Conservation (phyloP, 352 stramenopile species). For the Globisporangium lucens region DNA sequence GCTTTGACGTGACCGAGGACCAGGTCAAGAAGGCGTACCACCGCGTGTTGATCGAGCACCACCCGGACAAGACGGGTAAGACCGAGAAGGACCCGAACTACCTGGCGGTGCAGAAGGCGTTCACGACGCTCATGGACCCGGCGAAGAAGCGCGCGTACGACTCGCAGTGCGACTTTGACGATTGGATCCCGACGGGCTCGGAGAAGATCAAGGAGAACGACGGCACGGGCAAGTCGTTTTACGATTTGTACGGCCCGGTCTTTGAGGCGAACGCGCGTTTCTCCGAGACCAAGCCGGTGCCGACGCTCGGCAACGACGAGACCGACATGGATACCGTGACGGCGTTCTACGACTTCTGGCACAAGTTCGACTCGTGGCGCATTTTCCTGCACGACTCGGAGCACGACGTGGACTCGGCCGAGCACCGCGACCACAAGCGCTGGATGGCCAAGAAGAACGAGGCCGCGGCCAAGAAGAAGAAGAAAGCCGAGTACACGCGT, state of each 20-base stretch:
- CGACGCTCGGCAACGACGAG: slow-evolving; percentile 58
- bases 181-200: slow-evolving; percentile 68
- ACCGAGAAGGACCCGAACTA: slow-evolving; percentile 90
- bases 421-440: slow-evolving; percentile 85
- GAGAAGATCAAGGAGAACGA: slow-evolving; percentile 82
- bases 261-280: slow-evolving; percentile 78
- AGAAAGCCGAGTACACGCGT: slow-evolving; percentile 86
- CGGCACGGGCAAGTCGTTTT: slow-evolving; percentile 75
- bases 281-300: slow-evolving; percentile 79
- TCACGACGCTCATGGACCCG: slow-evolving; percentile 73
- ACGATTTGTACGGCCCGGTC: slow-evolving; percentile 81
- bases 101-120: slow-evolving; percentile 82
- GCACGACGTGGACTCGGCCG: slow-evolving; percentile 81
- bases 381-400: slow-evolving; percentile 83
- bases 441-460: slow-evolving; percentile 91
- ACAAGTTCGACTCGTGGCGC: slow-evolving; percentile 86
- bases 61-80: slow-evolving; percentile 87
- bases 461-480: slow-evolving; percentile 81
- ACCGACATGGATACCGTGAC: slow-evolving; percentile 66
- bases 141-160: slow-evolving; percentile 85
- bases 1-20: slow-evolving; percentile 79
- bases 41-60: slow-evolving; percentile 85
- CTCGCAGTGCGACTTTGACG: slow-evolving; percentile 86
- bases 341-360: slow-evolving; percentile 89
- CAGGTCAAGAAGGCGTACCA: slow-evolving; percentile 89